Conservation (phyloP, 2,329 filamentous ascomycete genomes). For the Penicillium sp. region DNA sequence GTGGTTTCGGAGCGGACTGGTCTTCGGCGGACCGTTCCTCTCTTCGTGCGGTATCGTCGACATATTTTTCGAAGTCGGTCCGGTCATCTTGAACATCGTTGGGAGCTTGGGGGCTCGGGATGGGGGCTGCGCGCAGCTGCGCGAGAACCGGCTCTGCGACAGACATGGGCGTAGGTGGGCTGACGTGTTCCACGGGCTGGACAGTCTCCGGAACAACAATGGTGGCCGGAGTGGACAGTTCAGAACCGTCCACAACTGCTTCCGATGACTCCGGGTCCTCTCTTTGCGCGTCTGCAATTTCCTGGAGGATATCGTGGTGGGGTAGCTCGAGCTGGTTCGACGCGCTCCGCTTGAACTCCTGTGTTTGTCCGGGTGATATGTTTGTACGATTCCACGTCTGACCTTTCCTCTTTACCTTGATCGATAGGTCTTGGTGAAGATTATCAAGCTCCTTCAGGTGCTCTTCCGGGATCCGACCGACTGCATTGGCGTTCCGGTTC, state of each 20-base stretch:
- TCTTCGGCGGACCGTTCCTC: slow-evolving; percentile 27
- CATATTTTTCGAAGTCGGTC: slow-evolving; percentile 44
- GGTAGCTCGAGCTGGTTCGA: slow-evolving; percentile 24
- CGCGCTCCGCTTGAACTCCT: slow-evolving; percentile 17
- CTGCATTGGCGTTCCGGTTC: slow-evolving; percentile 24
- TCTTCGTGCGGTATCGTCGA: slow-evolving; percentile 37
- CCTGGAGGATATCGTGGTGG: slow-evolving; percentile 15
- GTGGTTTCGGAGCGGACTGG: slow-evolving; percentile 30
- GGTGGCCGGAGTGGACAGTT: slow-evolving; percentile 10
- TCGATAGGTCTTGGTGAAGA: slow-evolving; percentile 39
- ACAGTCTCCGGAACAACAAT: slow-evolving; percentile 8
- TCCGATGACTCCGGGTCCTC: slow-evolving; percentile 14
- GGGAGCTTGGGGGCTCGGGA: slow-evolving; percentile 9
- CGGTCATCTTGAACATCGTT: slow-evolving; percentile 25
- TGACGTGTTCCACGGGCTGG: slow-evolving; percentile 9
- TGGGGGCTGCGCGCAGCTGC: slow-evolving; percentile 19
- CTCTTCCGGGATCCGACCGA: slow-evolving; percentile 42
- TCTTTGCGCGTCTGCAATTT: slow-evolving; percentile 13
- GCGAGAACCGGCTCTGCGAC: slow-evolving; percentile 27
- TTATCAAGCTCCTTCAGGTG: slow-evolving; percentile 43
- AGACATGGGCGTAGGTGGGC: slow-evolving; percentile 29
- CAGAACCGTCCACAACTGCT: slow-evolving; percentile 17
- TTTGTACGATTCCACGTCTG: slow-evolving; percentile 34
- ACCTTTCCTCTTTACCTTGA: slow-evolving; percentile 39
- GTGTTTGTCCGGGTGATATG: slow-evolving; percentile 15